Conservation (phyloP, 1,284 basidiomycete species). For the Tranzscheliella williamsii region DNA sequence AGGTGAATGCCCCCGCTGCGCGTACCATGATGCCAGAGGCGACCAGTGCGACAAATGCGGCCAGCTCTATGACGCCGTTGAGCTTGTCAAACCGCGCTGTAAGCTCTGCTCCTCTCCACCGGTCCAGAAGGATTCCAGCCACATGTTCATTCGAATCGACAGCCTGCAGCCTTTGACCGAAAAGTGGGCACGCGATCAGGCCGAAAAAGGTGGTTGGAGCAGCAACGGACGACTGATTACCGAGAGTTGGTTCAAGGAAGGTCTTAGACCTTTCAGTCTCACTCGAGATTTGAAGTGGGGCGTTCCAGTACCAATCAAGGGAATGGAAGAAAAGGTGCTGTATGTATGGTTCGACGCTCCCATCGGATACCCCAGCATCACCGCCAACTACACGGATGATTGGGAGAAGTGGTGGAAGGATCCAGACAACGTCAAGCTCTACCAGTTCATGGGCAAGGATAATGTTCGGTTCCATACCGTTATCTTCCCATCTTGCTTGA, state of each 20-base stretch:
- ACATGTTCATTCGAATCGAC: constrained; percentile 91
- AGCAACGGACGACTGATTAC: constrained; percentile 89
- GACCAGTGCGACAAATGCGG: constrained; percentile 97
- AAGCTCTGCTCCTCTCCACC: constrained; percentile 81
- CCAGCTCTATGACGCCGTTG: constrained; percentile 83
- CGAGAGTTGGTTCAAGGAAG: constrained; percentile 84
- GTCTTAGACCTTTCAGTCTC: constrained; percentile 84
- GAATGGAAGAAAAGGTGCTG: constrained; percentile 91
- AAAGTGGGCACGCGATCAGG: constrained; percentile 82
- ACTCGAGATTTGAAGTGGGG: constrained; percentile 97
- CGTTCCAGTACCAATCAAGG: constrained; percentile 81
- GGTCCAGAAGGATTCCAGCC: constrained; percentile 70
- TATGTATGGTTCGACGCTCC: constrained; percentile 96
- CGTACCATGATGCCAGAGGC: constrained; percentile 78
- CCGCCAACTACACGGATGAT: constrained; percentile 88
- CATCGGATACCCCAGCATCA: constrained; percentile 97
- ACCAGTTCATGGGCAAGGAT: constrained; percentile 86
- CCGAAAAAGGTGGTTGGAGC: constrained; percentile 84
- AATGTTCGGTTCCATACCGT: constrained; percentile 97
- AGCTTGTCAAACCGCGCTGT: constrained; percentile 93
- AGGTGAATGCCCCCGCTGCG: constrained; percentile 58
- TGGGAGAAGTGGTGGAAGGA: constrained; percentile 99
- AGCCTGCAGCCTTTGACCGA: constrained; percentile 80
- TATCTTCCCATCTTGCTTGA: constrained; percentile 86
- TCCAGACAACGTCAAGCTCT: constrained; percentile 84